phyloP scores from a whole-genome alignment of 179 eudicot genomes.

The Sideroxylon spinosum region DNA sequence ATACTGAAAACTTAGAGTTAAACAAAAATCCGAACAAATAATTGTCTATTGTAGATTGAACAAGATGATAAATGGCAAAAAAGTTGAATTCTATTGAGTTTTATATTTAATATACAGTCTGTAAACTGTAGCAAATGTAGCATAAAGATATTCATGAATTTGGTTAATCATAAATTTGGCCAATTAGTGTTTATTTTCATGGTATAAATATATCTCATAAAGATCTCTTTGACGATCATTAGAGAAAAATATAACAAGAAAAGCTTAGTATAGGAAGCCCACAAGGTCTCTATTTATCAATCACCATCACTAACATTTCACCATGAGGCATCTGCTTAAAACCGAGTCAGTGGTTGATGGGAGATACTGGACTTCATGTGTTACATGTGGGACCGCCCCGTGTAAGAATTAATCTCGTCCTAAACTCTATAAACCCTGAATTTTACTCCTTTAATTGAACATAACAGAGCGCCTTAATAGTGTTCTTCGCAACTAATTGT shows the following conservation, averaged over 20 bases:
- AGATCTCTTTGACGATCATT: background rate
- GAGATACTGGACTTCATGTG: too few relatives aligned
- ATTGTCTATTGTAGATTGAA: background rate
- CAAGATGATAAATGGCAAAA: too few relatives aligned
- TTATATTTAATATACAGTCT: background rate
- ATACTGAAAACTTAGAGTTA: constrained; percentile 53
- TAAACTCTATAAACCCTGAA: background rate
- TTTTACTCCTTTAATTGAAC: background rate
- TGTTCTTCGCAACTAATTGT: background rate
- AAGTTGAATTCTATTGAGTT: background rate
- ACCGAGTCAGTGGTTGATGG: too few relatives aligned
- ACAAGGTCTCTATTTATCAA: background rate
- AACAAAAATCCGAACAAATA: constrained; percentile 23
- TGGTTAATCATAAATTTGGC: too few relatives aligned
- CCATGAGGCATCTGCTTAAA: too few relatives aligned
- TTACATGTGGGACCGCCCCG: too few relatives aligned
- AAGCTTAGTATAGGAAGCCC: background rate
- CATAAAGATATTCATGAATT: background rate
- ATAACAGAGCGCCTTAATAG: too few relatives aligned
- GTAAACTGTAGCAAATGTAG: background rate
- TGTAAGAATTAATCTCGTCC: too few relatives aligned
- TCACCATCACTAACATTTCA: background rate
- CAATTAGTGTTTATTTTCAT: background rate
- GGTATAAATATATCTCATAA: background rate
- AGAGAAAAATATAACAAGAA: background rate